A percentile compares a stretch with the other conserved stretches of the same genome.
phyloP scores from a whole-genome alignment of 345 rosid genomes.

The Gossypium turneri region DNA sequence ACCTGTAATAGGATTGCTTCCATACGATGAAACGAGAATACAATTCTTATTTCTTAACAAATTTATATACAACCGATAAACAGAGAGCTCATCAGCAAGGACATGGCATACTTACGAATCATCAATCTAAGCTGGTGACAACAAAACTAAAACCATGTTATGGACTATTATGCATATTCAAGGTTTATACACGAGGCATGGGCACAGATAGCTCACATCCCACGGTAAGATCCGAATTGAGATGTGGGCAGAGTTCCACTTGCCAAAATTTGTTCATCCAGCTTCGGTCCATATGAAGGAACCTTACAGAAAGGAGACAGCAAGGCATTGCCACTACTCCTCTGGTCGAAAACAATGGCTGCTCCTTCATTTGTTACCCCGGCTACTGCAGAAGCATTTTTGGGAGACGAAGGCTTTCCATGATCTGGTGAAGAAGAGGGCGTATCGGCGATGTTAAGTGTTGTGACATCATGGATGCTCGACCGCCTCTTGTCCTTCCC shows the following conservation, averaged over 20 bases:
- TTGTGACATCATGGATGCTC: constrained; percentile 95
- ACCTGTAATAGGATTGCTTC: no score
- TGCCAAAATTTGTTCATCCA: constrained; percentile 56
- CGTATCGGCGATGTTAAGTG: constrained; percentile 56
- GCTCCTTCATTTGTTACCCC: constrained; percentile 24
- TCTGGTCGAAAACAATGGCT: constrained; percentile 33
- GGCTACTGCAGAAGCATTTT: constrained; percentile 34
- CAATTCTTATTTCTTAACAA: no score
- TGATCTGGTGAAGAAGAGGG: constrained; percentile 39
- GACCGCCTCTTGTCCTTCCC: constrained; percentile 95
- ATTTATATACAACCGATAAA: not conserved
- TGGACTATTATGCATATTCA: constrained; percentile 23
- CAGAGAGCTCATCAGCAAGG: not conserved
- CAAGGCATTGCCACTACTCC: constrained; percentile 28
- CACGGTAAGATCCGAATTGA: constrained; percentile 43
- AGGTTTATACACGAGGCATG: constrained; percentile 30
- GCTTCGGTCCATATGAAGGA: constrained; percentile 50
- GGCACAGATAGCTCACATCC: constrained; percentile 20
- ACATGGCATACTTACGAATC: constrained; percentile 7
- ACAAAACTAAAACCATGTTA: constrained; percentile 16
- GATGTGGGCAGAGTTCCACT: constrained; percentile 41
- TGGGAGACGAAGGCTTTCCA: constrained; percentile 30
- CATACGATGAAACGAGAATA: no score
- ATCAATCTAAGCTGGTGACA: not conserved
- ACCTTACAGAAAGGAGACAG: constrained; percentile 42